Percentiles rank a stretch among this genome's conserved stretches.
These are phyloP conservation scores for Guyanaporus albipodus DNA, from an alignment of 768 basidiomycete genomes.

Conservation along the genomic window DNA sequence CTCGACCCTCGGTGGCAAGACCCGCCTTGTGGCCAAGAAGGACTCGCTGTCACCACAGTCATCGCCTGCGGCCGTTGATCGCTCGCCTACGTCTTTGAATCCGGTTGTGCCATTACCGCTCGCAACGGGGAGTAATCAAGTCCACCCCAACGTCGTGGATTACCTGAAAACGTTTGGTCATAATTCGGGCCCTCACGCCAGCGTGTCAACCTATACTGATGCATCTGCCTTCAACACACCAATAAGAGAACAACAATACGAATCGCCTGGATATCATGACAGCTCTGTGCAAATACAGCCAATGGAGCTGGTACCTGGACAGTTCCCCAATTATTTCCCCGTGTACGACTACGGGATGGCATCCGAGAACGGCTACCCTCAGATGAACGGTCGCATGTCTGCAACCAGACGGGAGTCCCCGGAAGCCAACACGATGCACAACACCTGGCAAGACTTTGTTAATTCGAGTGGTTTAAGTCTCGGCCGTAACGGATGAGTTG, in stretches of 20 bases:
- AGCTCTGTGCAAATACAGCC: conserved; percentile 24
- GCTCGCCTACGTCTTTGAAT: conserved; percentile 67
- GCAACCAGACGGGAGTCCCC: conserved; percentile 42
- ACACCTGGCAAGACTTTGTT: conserved; percentile 65
- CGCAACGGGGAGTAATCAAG: conserved; percentile 44
- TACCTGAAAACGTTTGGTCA: conserved; percentile 62
- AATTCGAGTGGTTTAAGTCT: conserved; percentile 24
- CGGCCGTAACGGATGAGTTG: conserved; percentile 9
- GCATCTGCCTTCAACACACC: conserved; percentile 25
- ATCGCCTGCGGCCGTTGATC: conserved; percentile 40
- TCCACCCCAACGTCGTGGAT: conserved; percentile 62
- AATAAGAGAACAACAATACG: conserved; percentile 24
- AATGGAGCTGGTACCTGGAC: conserved; percentile 31
- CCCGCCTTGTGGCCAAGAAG: conserved; percentile 59
- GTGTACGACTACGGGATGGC: conserved; percentile 65
- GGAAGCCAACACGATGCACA: conserved; percentile 53
- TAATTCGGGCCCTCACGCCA: conserved; percentile 16
- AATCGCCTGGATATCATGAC: conserved; percentile 20
- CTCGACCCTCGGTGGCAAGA: conserved; percentile 60
- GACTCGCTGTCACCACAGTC: conserved; percentile 54
- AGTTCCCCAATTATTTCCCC: conserved; percentile 68
- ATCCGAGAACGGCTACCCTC: conserved; percentile 30
- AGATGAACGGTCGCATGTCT: conserved; percentile 38
- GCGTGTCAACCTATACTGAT: conserved; percentile 22
- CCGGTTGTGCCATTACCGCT: conserved; percentile 71